Base-by-base conservation (phyloP, 257 asterid genomes). In the Gentiana straminea region DNA sequence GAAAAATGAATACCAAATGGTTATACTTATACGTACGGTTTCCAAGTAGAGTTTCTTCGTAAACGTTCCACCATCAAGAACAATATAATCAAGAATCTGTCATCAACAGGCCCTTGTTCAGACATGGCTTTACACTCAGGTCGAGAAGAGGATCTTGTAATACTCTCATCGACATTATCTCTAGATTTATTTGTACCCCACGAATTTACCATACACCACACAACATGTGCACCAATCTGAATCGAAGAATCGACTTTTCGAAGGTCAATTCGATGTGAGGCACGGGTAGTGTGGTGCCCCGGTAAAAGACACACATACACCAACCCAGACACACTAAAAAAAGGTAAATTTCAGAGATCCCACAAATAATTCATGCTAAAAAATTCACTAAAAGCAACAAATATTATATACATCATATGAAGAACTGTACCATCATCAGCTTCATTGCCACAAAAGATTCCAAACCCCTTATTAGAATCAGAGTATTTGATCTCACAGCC, bases 91-190 rank as follows among this genome's bases (percentile, higher is more conserved):
- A 87, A 71, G 77, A 91, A 79, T 44, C 97, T 68, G 64, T 87
- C 98, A 72, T 91, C 97, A 33, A 83, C 92, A 67, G 74, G 77
- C 46, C 94, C 94, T 75, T 75, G 84, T 67, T 74, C 90, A 54
- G 68, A 73, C 93, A 84, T 78, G n/a, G 86, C 80, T 67, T 90
- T 74, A 65, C 94, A 87, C 55, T 81, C 90, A 45, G 93, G 93
- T 66, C 98, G 2, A 78, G 65, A 33, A 91, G 58, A 54, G 98
- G 93, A 77, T 91, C 98, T 74, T 88, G 84, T 9, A 83, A 79
- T 1, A 91, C 95, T 72, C 90, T 78, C 94, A 80, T 87, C n/a
- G 97, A 90, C 62, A 95, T 91, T 59, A 91, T 91, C 1, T 94
- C 86, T 63, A 91, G 70, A 79, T 83, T 71, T 61, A 91, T 81